Percentiles rank a stretch among this genome's conserved stretches.
Conservation (phyloP, 768 basidiomycete species). For the Boletellus ananas region DNA sequence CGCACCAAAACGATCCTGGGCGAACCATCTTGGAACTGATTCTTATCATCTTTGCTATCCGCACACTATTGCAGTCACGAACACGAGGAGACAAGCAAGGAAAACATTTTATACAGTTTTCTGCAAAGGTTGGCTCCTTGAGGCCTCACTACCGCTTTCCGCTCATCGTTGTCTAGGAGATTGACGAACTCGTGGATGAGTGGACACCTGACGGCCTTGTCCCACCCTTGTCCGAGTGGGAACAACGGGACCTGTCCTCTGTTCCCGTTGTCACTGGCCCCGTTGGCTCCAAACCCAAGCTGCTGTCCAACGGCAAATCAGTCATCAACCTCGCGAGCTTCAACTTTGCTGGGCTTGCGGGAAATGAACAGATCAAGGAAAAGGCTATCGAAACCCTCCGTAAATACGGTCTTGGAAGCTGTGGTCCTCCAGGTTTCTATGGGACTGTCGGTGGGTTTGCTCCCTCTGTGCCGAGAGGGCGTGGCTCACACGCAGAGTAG, state of each 20-base stretch:
- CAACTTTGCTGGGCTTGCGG: conserved; percentile 89
- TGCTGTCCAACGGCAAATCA: conserved; percentile 66
- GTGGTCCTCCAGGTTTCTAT: conserved; percentile 96
- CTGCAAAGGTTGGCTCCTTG: conserved; percentile 67
- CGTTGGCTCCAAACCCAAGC: conserved; percentile 78
- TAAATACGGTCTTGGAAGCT: conserved; percentile 91
- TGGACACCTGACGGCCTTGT: conserved; percentile 87
- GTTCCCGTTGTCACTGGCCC: conserved; percentile 78
- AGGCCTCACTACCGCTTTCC: not conserved
- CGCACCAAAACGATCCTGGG: conserved; percentile 94
- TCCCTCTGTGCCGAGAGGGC: not conserved
- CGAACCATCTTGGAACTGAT: conserved; percentile 87
- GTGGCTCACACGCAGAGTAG: conserved; percentile 37
- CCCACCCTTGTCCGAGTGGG: conserved; percentile 52
- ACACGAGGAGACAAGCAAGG: conserved; percentile 81
- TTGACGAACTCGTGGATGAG: conserved; percentile 94
- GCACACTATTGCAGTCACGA: conserved; percentile 85
- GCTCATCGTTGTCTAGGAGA: conserved; percentile 57
- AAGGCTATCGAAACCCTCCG: conserved; percentile 78
- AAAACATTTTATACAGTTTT: conserved; percentile 88
- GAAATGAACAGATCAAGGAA: conserved; percentile 84
- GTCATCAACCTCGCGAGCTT: conserved; percentile 83
- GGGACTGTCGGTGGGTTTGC: conserved; percentile 78
- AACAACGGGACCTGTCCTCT: conserved; percentile 65
- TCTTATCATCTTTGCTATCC: conserved; percentile 80